These are phyloP conservation scores for Linnemannia elongata DNA, from an alignment of 192 early-diverging fungal species.

Conservation along the genomic window DNA sequence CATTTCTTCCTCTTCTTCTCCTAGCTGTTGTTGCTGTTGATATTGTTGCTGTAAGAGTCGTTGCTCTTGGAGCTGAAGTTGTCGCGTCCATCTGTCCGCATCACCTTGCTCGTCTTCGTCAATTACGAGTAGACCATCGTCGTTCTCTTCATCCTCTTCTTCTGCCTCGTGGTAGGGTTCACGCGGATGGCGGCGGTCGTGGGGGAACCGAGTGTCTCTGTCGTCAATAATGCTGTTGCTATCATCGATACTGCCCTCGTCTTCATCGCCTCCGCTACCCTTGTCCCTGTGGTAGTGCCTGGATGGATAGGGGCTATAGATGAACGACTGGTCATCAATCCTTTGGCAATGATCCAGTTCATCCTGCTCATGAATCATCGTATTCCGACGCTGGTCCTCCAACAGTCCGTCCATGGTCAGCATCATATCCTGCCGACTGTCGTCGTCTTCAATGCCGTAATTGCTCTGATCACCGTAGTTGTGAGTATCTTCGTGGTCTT, in stretches of 20 bases:
- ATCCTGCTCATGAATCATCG: not conserved
- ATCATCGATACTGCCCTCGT: not conserved
- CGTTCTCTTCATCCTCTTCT: not conserved
- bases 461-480: not conserved
- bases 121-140: not conserved
- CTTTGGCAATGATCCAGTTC: not conserved
- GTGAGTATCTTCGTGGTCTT: conserved; percentile 13
- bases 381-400: not conserved
- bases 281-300: not conserved
- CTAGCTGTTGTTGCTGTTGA: not conserved
- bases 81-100: not conserved
- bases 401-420: not conserved
- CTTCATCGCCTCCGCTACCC: not conserved
- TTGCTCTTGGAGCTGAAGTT: not conserved
- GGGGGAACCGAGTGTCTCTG: not conserved
- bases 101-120: not conserved
- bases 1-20: conserved; percentile 4
- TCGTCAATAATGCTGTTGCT: too few relatives aligned
- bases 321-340: not conserved
- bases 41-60: not conserved
- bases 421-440: not conserved
- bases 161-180: not conserved
- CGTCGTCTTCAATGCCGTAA: not conserved
- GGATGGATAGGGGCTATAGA: not conserved
- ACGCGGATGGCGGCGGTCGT: not conserved